phyloP scores from a whole-genome alignment of 495 filamentous ascomycete species.

The Friedmanniomyces simplex region DNA sequence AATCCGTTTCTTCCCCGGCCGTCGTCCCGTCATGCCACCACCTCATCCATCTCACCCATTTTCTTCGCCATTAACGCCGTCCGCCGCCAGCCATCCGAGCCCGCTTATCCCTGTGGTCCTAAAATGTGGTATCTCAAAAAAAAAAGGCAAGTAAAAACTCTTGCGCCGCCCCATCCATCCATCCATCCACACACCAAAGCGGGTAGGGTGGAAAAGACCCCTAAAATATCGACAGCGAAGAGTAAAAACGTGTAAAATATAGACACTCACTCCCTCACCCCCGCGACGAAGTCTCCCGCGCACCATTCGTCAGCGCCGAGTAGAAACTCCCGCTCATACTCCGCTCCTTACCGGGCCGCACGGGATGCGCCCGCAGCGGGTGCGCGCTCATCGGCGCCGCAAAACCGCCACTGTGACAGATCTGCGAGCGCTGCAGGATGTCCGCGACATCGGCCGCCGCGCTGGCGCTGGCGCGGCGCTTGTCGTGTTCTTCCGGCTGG shows the following conservation, averaged over 20 bases:
- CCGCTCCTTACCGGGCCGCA: not conserved
- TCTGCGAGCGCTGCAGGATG: not conserved
- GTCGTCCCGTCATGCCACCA: not conserved
- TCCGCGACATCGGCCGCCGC: slow-evolving; percentile 1
- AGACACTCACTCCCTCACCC: not conserved
- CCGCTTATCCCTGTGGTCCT: not conserved
- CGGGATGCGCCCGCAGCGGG: slow-evolving; percentile 17
- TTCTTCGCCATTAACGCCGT: not conserved
- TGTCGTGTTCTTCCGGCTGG: not conserved
- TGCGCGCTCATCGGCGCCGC: slow-evolving; percentile 10
- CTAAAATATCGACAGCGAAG: too few species aligned
- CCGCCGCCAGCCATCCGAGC: not conserved
- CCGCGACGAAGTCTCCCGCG: not conserved
- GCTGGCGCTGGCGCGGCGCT: not conserved
- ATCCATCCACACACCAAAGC: too few species aligned
- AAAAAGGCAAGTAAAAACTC: too few species aligned
- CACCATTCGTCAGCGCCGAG: not conserved
- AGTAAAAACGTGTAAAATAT: too few species aligned
- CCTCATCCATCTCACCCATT: not conserved
- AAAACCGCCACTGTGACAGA: not conserved
- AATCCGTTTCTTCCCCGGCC: not conserved
- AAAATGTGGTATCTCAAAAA: too few species aligned
- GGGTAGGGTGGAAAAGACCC: too few species aligned
- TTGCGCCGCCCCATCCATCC: too few species aligned
- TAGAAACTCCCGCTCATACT: not conserved